These are phyloP conservation scores for Colletotrichum tanaceti DNA, from an alignment of 2,329 filamentous ascomycete genomes.

Conservation along the genomic window DNA sequence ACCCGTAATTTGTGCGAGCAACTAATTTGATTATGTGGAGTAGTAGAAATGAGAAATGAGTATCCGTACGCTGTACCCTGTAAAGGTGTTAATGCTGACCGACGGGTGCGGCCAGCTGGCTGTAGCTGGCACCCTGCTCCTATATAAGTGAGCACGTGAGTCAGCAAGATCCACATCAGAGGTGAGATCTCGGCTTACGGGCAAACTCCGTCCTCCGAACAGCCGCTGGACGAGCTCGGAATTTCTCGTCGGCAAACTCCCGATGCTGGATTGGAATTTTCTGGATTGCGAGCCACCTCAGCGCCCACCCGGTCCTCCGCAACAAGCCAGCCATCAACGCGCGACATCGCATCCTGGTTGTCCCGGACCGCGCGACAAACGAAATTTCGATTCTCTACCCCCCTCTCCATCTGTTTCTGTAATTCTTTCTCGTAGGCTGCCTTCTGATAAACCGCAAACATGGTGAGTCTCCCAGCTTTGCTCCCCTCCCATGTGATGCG, in stretches of 20 bases:
- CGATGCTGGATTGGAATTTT: slow-evolving; percentile 34
- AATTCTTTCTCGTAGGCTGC: slow-evolving; percentile 10
- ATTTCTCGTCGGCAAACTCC: slow-evolving; percentile 38
- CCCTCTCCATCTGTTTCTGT: background rate
- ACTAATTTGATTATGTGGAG: background rate
- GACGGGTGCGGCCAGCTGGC: background rate
- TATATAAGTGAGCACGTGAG: background rate
- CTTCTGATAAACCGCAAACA: slow-evolving; percentile 27
- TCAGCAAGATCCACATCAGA: slow-evolving; percentile 5
- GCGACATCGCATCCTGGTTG: slow-evolving; percentile 25
- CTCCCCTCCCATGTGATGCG: background rate
- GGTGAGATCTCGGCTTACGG: slow-evolving; percentile 25
- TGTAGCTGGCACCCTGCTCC: background rate
- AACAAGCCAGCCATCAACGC: slow-evolving; percentile 20
- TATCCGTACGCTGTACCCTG: too few species aligned
- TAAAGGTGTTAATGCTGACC: too few species aligned
- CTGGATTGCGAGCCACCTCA: slow-evolving; percentile 16
- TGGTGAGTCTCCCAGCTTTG: slow-evolving; percentile 32
- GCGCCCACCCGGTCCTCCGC: slow-evolving; percentile 11
- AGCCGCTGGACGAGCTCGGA: slow-evolving; percentile 22
- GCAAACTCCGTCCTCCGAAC: slow-evolving; percentile 18
- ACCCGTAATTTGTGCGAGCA: too few species aligned
- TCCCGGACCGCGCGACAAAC: slow-evolving; percentile 8
- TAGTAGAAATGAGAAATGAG: too few species aligned
- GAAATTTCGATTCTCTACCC: background rate